A percentile compares a stretch with the other conserved stretches of the same genome.
Conservation (phyloP, 2,329 filamentous ascomycete genomes). For the Xylariales sp. region DNA sequence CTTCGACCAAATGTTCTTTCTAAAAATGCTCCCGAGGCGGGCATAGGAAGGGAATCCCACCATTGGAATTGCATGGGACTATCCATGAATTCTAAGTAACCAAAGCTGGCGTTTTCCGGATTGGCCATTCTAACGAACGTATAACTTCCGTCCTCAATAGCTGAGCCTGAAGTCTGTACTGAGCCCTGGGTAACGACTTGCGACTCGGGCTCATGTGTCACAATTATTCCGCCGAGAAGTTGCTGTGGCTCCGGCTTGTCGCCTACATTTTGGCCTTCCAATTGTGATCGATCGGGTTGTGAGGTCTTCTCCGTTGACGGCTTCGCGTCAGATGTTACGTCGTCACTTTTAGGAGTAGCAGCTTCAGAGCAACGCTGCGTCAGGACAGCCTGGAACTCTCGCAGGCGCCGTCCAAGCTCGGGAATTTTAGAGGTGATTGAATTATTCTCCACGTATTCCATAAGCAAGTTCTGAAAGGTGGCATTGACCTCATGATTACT, state of each 20-base stretch:
- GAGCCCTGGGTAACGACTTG: constrained; percentile 13
- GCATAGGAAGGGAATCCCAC: constrained; percentile 52
- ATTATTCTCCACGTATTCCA: constrained; percentile 68
- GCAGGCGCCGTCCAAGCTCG: constrained; percentile 67
- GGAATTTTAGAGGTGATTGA: constrained; percentile 69
- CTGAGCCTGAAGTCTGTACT: not conserved
- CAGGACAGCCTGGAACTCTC: constrained; percentile 69
- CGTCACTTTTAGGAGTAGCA: constrained; percentile 49
- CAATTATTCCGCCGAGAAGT: constrained; percentile 32
- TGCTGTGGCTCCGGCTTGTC: constrained; percentile 21
- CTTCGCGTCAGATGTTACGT: constrained; percentile 33
- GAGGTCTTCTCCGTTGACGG: constrained; percentile 3
- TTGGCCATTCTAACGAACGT: constrained; percentile 65
- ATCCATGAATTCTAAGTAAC: constrained; percentile 45
- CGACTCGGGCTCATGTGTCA: constrained; percentile 36
- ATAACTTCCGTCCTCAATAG: constrained; percentile 49
- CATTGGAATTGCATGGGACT: constrained; percentile 45
- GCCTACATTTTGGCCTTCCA: not conserved
- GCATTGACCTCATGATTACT: constrained; percentile 80
- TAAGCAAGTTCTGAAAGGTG: constrained; percentile 71
- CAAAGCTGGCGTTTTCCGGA: constrained; percentile 65
- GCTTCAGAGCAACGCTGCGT: constrained; percentile 60
- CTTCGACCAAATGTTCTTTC: constrained; percentile 77
- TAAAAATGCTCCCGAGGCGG: constrained; percentile 57
- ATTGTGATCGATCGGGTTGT: not conserved